These are phyloP conservation scores for Podospora didyma DNA, from an alignment of 495 filamentous ascomycete species.

Conservation along the genomic window DNA sequence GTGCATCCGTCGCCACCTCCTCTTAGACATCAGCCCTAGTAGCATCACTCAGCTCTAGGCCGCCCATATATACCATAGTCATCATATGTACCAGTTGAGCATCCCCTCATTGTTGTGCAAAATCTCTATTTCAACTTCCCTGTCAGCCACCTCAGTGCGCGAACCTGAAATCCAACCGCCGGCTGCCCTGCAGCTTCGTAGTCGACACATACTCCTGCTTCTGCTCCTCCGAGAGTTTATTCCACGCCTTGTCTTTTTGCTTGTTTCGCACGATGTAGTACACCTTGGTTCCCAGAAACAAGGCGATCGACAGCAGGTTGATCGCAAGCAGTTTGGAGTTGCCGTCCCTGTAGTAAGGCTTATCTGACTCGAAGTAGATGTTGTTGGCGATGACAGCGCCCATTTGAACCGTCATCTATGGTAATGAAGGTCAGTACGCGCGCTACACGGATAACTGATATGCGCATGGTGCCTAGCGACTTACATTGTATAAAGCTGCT, in stretches of 20 bases:
- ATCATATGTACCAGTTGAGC: too few relatives aligned
- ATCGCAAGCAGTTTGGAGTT: constrained; percentile 62
- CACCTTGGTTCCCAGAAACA: constrained; percentile 36
- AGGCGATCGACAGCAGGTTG: constrained; percentile 25
- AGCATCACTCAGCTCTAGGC: too few relatives aligned
- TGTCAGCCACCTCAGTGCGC: too few relatives aligned
- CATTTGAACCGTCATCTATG: constrained; percentile 9
- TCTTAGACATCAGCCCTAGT: too few relatives aligned
- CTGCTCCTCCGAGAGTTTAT: constrained; percentile 36
- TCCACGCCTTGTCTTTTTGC: constrained; percentile 35
- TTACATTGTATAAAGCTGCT: constrained; percentile 51
- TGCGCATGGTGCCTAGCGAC: too few relatives aligned
- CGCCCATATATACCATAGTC: too few relatives aligned
- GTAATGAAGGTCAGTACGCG: too few relatives aligned
- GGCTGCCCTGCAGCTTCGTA: constrained; percentile 35
- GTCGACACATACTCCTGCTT: constrained; percentile 31
- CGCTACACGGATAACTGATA: too few relatives aligned
- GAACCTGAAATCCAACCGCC: constrained; percentile 46
- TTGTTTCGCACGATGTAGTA: constrained; percentile 45
- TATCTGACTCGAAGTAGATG: constrained; percentile 58
- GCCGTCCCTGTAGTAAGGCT: constrained; percentile 60
- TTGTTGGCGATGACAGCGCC: constrained; percentile 36
- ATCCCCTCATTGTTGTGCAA: too few relatives aligned
- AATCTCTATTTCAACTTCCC: too few relatives aligned
- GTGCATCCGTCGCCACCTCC: too few relatives aligned